phyloP scores from a whole-genome alignment of 2,329 filamentous ascomycete genomes.

The Paracoccidioides brasiliensis region DNA sequence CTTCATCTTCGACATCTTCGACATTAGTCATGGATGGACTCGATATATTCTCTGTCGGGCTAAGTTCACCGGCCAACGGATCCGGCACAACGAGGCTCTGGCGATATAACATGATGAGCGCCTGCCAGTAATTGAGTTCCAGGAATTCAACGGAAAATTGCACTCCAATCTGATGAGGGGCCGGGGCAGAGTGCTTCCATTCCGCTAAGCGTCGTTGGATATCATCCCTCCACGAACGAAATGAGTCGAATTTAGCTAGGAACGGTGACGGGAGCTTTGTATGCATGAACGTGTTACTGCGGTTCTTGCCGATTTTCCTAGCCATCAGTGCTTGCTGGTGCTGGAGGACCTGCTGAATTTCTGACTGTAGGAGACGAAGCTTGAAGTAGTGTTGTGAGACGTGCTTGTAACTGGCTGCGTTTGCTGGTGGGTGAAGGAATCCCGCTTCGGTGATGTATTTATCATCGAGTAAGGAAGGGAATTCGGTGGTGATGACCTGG shows the following conservation, averaged over 20 bases:
- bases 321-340: slow-evolving; percentile 78
- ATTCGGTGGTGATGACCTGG: slow-evolving; percentile 89
- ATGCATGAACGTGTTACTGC: slow-evolving; percentile 57
- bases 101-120: slow-evolving; percentile 87
- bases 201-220: slow-evolving; percentile 71
- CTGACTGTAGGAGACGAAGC: slow-evolving; percentile 75
- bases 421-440: slow-evolving; percentile 47
- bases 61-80: slow-evolving; percentile 67
- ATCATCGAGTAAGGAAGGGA: slow-evolving; percentile 80
- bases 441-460: slow-evolving; percentile 71
- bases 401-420: slow-evolving; percentile 70
- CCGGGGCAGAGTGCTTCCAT: slow-evolving; percentile 77
- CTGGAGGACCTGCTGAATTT: slow-evolving; percentile 87
- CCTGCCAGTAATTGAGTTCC: slow-evolving; percentile 95
- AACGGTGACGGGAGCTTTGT: slow-evolving; percentile 73
- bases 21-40: slow-evolving; percentile 39
- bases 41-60: slow-evolving; percentile 44
- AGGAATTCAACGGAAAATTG: slow-evolving; percentile 81
- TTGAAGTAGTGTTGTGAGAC: slow-evolving; percentile 89
- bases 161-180: slow-evolving; percentile 66
- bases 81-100: slow-evolving; percentile 79
- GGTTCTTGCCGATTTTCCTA: slow-evolving; percentile 51
- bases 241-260: slow-evolving; percentile 68
- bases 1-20: slow-evolving; percentile 55
- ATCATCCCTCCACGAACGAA: slow-evolving; percentile 76